Percentiles rank a stretch among this genome's conserved stretches.
phyloP scores from a whole-genome alignment of 352 stramenopile species.

The Globisporangium recalcitrans region DNA sequence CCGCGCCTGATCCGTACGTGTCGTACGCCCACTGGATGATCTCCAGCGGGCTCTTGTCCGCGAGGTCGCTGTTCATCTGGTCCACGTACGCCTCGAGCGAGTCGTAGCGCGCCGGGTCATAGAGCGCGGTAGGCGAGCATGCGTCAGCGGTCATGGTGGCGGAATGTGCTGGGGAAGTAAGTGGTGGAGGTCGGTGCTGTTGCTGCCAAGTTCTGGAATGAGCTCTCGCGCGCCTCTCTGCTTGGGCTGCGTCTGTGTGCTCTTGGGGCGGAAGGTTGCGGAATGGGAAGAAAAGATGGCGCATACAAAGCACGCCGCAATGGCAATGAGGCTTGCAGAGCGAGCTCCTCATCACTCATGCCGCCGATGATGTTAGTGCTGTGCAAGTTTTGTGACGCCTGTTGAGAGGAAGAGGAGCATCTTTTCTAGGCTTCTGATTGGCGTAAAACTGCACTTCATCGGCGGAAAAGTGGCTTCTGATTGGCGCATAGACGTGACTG shows the following conservation, averaged over 20 bases:
- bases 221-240: background rate
- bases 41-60: slow-evolving; percentile 43
- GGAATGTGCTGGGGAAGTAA: background rate
- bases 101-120: slow-evolving; percentile 37
- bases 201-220: background rate
- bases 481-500: slow-evolving; percentile 7
- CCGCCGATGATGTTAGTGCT: background rate
- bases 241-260: background rate
- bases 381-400: background rate
- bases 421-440: background rate
- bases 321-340: too few relatives aligned
- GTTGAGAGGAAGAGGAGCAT: slow-evolving; percentile 1
- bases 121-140: slow-evolving; percentile 3
- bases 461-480: background rate
- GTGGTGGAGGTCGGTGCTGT: background rate
- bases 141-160: background rate
- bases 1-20: slow-evolving; percentile 60
- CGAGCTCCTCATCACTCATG: background rate
- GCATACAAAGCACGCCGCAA: background rate
- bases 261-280: slow-evolving; percentile 7
- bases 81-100: slow-evolving; percentile 65
- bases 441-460: background rate
- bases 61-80: slow-evolving; percentile 55
- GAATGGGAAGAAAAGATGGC: slow-evolving; percentile 11
- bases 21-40: slow-evolving; percentile 68